Evolutionary conservation across 306 rosid genomes (phyloP), one percentile per base, ranked within the genome.

Genomic region (Prunus campanulata): DNA sequence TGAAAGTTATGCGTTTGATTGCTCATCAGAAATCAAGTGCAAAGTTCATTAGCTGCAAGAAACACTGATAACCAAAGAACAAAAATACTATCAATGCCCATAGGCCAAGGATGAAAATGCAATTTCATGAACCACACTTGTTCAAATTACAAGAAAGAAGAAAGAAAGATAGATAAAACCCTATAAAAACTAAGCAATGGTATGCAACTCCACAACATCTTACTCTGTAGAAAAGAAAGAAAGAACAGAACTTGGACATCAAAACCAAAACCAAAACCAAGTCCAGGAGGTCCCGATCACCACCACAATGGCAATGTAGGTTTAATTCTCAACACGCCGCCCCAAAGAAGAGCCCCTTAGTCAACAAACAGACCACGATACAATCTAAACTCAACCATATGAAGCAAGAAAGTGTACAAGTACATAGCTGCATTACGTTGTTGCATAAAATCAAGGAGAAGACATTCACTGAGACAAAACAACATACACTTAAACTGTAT

Each of bases 401-500:
- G 30, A 70, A 27, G 77, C 42, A 57, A 77, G 20, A 64, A 16
- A 62, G 22, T 59, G 57, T 29, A 78, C 63, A 70, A 79, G 74
- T 54, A 62, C 63, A 68, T 24, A 39, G 77, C 73, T 42, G 61
- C 70, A 68, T 25, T 74, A 74, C 76, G 63, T 46, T 81, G 24
- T 69, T 65, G 24, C 32, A 63, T 22, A 46, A 35, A 27, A 71
- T 74, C 35, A 72, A 59, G 50, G 22, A 49, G 8, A 70, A 51
- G 64, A 56, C 74, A 77, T 75, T 91, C 88, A 84, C 22, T 89
- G 83, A 86, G 89, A 79, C 97, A 90, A 84, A 87, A 79, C 82
- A 88, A 79, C 93, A 91, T 83, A 93, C 93, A 91, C 85, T 70
- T 84, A 63, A 85, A 77, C 80, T 74, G 85, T 75, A 76, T 60